Conservation (phyloP, 2,329 filamentous ascomycete species). For the Aspergillus persii region DNA sequence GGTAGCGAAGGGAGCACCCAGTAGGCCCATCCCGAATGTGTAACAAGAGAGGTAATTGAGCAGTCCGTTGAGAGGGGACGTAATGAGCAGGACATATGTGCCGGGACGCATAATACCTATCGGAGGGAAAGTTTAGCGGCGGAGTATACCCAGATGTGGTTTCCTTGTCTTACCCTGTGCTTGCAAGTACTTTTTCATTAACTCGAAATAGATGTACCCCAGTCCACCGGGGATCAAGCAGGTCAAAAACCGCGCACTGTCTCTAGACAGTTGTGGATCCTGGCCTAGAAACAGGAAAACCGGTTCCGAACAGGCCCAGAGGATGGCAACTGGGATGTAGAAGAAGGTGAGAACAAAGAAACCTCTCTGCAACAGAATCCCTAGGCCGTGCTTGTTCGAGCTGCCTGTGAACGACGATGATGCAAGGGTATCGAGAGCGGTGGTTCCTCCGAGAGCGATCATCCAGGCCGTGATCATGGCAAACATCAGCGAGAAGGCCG, state of each 20-base stretch:
- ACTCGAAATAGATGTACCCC: conserved; percentile 85
- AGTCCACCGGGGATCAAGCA: conserved; percentile 76
- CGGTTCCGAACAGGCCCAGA: conserved; percentile 74
- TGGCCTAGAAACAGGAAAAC: conserved; percentile 74
- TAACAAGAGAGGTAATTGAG: conserved; percentile 71
- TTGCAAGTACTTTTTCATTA: conserved; percentile 63
- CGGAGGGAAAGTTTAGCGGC: not conserved
- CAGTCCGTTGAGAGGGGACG: conserved; percentile 58
- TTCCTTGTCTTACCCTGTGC: conserved; percentile 49
- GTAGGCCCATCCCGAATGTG: conserved; percentile 65
- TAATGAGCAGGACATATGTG: conserved; percentile 62
- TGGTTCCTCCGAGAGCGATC: conserved; percentile 80
- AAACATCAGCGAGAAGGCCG: conserved; percentile 91
- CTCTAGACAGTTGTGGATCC: conserved; percentile 70
- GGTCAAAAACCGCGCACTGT: conserved; percentile 70
- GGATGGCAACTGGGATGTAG: conserved; percentile 67
- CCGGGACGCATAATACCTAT: conserved; percentile 62
- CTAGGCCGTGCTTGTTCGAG: conserved; percentile 73
- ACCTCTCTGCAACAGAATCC: conserved; percentile 72
- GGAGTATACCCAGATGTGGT: not conserved
- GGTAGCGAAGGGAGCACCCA: conserved; percentile 78
- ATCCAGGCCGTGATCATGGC: conserved; percentile 87
- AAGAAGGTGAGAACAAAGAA: conserved; percentile 70
- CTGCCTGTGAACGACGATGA: conserved; percentile 81
- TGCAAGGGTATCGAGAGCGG: conserved; percentile 79